Base-by-base conservation (phyloP, 768 basidiomycete genomes). In the Calocybe gangraenosa region DNA sequence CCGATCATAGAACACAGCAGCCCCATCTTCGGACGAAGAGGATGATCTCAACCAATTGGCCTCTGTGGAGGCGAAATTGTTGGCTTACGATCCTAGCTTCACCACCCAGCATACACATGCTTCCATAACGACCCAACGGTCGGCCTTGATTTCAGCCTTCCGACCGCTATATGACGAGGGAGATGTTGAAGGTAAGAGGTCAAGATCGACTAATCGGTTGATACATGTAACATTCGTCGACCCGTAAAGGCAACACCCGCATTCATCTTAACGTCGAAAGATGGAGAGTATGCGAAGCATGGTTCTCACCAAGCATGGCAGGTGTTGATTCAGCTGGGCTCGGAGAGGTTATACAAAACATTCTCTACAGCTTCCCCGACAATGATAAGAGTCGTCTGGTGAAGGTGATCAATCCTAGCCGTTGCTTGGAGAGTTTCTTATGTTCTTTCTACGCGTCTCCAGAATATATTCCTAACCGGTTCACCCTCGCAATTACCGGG, bases 281-380 rank as follows among this genome's bases (percentile, higher is more conserved):
- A 32, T 91, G 88, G 75, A 75, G 94, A 30, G 92, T 88, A 7
- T 89, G 87, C 52, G 96, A 98, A 66, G 80, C 91, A 1, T 92
- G 86, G 73, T 96, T 95, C 67, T 84, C 88, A 20, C 95, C 95
- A 0, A 72, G 70, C n/a, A 93, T 96, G 80, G 94, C 91, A 2
- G 95, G 96, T 1, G 74, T 95, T 14, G 96, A 98, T 62, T 90
- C 85, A 10, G 95, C 96, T 0, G 96, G 96, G 0, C 65, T 99
- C 7, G 87, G 85, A n/a, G 96, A 99, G 64, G 81, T 97, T 2
- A 66, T 93, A 14, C 92, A 90, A 56, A 87, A 81, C 58, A 76
- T 97, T 37, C 73, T 99, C 41, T 73, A 78, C 35, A 69, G 84
- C 41, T 92, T 92, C 66, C 64, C 74, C 3, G 75, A 79, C 18